A percentile compares a stretch with the other conserved stretches of the same genome.
phyloP scores from a whole-genome alignment of 2,329 filamentous ascomycete genomes.

The Blastomyces silverae region DNA sequence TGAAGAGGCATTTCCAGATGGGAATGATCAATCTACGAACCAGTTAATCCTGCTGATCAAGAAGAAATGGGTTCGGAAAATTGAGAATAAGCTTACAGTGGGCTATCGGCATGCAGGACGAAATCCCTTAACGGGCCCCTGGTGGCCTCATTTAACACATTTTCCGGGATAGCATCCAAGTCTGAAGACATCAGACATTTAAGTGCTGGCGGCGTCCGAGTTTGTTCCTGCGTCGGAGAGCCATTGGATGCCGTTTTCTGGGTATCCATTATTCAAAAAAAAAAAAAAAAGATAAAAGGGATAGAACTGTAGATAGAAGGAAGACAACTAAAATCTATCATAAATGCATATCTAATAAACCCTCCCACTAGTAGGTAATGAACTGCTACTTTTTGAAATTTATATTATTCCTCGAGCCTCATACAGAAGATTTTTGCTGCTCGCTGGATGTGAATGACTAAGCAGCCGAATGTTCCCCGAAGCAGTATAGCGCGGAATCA shows the following conservation, averaged over 20 bases:
- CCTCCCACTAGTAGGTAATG: too few species aligned
- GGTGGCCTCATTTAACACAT: constrained; percentile 30
- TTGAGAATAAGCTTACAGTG: constrained; percentile 27
- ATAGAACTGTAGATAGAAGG: background rate
- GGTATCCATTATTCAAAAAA: constrained; percentile 1
- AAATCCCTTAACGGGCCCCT: constrained; percentile 35
- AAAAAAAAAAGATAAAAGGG: background rate
- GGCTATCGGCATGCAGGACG: constrained; percentile 28
- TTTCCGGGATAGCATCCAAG: constrained; percentile 31
- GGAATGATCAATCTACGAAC: constrained; percentile 1
- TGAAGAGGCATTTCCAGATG: constrained; percentile 38
- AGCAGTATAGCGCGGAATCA: background rate
- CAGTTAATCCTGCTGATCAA: background rate
- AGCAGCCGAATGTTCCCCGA: background rate
- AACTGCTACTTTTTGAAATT: too few species aligned
- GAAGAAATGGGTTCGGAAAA: background rate
- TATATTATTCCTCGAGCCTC: background rate
- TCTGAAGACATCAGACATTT: background rate
- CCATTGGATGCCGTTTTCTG: background rate
- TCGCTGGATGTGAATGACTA: background rate
- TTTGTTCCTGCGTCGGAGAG: background rate
- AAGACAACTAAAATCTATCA: background rate
- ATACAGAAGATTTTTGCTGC: background rate
- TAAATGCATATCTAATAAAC: background rate
- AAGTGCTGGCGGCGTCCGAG: background rate